Base-by-base conservation (phyloP, 1,139 yeast genomes). In the Saccharomycopsis hybrid region DNA sequence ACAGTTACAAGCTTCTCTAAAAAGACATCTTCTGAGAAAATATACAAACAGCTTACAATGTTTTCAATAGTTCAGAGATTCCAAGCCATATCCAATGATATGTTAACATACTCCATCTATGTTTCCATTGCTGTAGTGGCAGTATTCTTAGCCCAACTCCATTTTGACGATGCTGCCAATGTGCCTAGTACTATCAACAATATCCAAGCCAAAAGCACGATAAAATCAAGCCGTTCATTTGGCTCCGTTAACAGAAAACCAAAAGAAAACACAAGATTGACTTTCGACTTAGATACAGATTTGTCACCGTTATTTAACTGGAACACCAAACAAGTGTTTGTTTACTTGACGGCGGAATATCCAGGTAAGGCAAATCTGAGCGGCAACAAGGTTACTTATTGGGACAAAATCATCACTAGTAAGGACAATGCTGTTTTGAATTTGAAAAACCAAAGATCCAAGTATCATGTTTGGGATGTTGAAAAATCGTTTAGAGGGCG, bases 321-420 rank as follows among this genome's bases (percentile, higher is more conserved):
- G 97, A 92, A 92, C 67, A 92, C 98, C 9, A 92, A 92, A 62
- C 98, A 92, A 65, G 80, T 92, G 25, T 90, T 92, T 63, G 85
- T 85, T 3, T 92, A 90, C 61, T 72, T 92, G 55, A 86, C 95
- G 1, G 96, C 95, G 1, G 94, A 88, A 60, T 89, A 90, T 61
- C 81, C 83, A 9, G 92, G 92, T 1, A 74, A 73, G 57, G 45
- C 43, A 11, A 56, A 57, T 37, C 73, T 68, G 2, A 70, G 79
- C 2, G 64, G 67, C 27, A 87, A 83, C 68, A 80, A 80, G 55
- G 86, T 90, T 37, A 85, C 94, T 0, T 80, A 86, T 62, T 92
- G 98, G 98, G 97, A 92, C 67, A 77, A 77, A 60, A 90, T 92
- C 57, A 77, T 92, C 56, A 70, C 76, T 1, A 60, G 66, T 33